Evolutionary conservation across 257 asterid genomes (phyloP).

Genomic region (Verbena officinalis): DNA sequence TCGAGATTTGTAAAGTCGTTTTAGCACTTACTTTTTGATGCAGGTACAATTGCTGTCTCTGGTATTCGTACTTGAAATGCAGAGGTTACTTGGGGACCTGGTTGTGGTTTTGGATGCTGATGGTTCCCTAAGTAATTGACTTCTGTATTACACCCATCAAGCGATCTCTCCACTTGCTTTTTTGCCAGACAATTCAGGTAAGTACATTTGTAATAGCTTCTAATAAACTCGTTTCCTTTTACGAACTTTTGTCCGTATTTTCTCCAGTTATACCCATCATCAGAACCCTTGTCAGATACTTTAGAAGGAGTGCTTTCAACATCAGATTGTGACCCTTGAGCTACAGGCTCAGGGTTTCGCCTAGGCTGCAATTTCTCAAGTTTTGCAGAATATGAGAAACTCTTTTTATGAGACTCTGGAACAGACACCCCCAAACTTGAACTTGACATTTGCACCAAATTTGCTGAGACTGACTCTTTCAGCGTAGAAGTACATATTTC

Average conservation of each 20-base stretch:
- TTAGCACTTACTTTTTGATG: conserved; percentile 47
- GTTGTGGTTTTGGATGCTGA: conserved; percentile 71
- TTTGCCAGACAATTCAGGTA: conserved; percentile 67
- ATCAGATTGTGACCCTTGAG: conserved; percentile 41
- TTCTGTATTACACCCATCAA: conserved; percentile 69
- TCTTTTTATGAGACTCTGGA: conserved; percentile 35
- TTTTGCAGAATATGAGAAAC: conserved; percentile 34
- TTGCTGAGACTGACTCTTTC: conserved; percentile 19
- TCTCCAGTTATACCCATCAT: conserved; percentile 96
- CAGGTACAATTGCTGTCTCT: conserved; percentile 34
- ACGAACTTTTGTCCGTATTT: conserved; percentile 95
- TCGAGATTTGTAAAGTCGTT: conserved; percentile 18
- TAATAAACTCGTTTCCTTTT: conserved; percentile 79
- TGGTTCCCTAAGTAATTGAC: conserved; percentile 72
- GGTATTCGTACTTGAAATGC: conserved; percentile 39
- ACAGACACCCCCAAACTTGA: conserved; percentile 32
- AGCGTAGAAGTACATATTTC: conserved; percentile 22
- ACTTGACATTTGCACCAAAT: conserved; percentile 29
- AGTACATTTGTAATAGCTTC: conserved; percentile 92
- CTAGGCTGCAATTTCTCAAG: conserved; percentile 60
- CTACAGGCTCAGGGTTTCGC: conserved; percentile 49
- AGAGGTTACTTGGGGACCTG: conserved; percentile 47
- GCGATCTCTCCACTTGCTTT: conserved; percentile 86
- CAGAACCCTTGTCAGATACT: conserved; percentile 53
- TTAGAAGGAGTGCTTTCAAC: conserved; percentile 42